These are phyloP conservation scores for Apiospora aurea DNA, from an alignment of 2,329 filamentous ascomycete species.

Conservation along the genomic window DNA sequence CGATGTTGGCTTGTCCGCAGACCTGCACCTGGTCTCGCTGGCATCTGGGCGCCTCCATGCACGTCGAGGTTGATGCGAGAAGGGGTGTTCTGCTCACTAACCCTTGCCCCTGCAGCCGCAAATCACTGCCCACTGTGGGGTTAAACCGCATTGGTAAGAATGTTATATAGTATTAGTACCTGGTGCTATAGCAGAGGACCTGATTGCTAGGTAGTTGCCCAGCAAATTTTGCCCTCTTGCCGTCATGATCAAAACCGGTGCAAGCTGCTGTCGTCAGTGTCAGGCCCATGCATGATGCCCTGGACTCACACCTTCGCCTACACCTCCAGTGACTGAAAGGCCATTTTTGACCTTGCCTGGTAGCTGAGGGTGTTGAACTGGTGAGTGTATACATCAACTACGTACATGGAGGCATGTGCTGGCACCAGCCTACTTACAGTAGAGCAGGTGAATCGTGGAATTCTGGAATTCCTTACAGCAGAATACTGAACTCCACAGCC, in stretches of 20 bases:
- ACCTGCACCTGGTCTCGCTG: background rate
- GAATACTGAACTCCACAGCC: background rate
- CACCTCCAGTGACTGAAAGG: background rate
- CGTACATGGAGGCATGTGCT: background rate
- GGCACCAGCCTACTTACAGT: background rate
- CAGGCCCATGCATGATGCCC: background rate
- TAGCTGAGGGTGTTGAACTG: background rate
- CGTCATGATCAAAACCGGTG: background rate
- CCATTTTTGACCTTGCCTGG: too few species aligned
- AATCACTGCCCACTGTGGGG: slow-evolving; percentile 19
- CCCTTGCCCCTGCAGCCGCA: slow-evolving; percentile 8
- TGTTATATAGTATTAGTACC: slow-evolving; percentile 9
- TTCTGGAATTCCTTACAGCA: too few species aligned
- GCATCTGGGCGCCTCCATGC: background rate
- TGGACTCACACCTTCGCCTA: background rate
- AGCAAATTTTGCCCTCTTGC: slow-evolving; percentile 18
- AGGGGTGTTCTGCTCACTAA: background rate
- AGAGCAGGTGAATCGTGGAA: background rate
- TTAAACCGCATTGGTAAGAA: slow-evolving; percentile 11
- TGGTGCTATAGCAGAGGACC: background rate
- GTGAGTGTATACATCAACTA: background rate
- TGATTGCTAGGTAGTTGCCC: background rate
- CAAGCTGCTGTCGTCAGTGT: background rate
- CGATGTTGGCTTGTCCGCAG: background rate
- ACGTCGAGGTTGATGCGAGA: background rate